A percentile compares a stretch with the other conserved stretches of the same genome.
These are phyloP conservation scores for Citrus reticulata DNA, from an alignment of 345 rosid genomes.

Conservation along the genomic window DNA sequence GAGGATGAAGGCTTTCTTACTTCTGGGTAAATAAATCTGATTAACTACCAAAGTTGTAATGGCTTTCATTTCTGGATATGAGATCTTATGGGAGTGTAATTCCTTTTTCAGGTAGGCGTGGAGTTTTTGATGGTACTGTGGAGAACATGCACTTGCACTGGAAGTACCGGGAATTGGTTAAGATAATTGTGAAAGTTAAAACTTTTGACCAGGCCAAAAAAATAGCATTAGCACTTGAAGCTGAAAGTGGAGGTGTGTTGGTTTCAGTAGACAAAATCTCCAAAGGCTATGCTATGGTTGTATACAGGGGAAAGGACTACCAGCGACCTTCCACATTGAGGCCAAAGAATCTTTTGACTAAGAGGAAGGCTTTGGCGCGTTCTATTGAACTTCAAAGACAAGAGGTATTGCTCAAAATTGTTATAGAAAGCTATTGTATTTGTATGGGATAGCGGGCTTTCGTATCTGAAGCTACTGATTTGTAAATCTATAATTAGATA, in stretches of 20 bases:
- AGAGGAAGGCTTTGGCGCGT: slow-evolving; percentile 96
- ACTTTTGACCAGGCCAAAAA: slow-evolving; percentile 74
- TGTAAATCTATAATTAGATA: neutral
- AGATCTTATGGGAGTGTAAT: slow-evolving; percentile 16
- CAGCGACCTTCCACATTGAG: slow-evolving; percentile 73
- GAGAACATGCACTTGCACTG: slow-evolving; percentile 99
- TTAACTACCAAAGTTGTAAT: neutral
- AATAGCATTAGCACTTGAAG: slow-evolving; percentile 87
- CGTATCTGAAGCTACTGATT: neutral
- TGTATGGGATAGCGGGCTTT: neutral
- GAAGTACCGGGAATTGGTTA: slow-evolving; percentile 88
- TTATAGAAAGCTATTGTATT: neutral
- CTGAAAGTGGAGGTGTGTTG: slow-evolving; percentile 90
- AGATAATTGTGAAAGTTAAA: slow-evolving; percentile 73
- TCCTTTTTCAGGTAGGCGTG: slow-evolving; percentile 74
- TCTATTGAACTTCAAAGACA: slow-evolving; percentile 90
- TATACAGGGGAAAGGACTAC: slow-evolving; percentile 84
- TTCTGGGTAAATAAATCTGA: slow-evolving; percentile 59
- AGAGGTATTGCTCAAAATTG: slow-evolving; percentile 47
- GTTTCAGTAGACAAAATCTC: slow-evolving; percentile 90
- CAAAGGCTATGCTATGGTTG: slow-evolving; percentile 85
- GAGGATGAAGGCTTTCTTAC: slow-evolving; percentile 92
- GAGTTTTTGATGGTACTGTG: slow-evolving; percentile 92
- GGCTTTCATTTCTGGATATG: slow-evolving; percentile 6
- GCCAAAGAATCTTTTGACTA: slow-evolving; percentile 87